phyloP scores from a whole-genome alignment of 2,329 filamentous ascomycete genomes.

The Monilinia fructicola region DNA sequence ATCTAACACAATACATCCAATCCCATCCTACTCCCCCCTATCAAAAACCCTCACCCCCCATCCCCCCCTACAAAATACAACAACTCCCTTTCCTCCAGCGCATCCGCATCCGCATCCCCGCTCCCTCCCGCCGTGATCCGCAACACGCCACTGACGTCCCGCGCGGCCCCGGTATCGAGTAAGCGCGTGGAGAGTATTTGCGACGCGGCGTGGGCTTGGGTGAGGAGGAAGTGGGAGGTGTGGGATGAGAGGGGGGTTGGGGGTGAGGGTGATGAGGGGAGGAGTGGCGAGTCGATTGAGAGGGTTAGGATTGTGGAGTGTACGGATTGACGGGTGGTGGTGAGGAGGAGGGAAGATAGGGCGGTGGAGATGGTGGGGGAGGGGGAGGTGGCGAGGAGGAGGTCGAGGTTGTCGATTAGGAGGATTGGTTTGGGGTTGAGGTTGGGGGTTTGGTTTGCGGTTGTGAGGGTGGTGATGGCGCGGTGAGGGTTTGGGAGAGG shows the following conservation, averaged over 20 bases:
- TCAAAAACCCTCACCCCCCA: slow-evolving; percentile 81
- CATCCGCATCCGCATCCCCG: background rate
- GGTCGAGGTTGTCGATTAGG: slow-evolving; percentile 10
- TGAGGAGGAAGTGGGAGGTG: slow-evolving; percentile 70
- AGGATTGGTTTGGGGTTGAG: slow-evolving; percentile 4
- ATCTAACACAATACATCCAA: too few relatives aligned
- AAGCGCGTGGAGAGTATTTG: slow-evolving; percentile 69
- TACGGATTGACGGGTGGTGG: background rate
- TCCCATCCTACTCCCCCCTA: slow-evolving; percentile 59
- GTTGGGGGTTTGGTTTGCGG: background rate
- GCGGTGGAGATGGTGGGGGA: background rate
- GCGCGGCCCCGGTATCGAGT: slow-evolving; percentile 84
- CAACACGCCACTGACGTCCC: slow-evolving; percentile 86
- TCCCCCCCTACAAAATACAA: slow-evolving; percentile 80
- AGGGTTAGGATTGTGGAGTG: slow-evolving; percentile 66
- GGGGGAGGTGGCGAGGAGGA: slow-evolving; percentile 1
- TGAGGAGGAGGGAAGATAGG: background rate
- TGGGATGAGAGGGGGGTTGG: slow-evolving; percentile 58
- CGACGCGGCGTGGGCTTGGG: slow-evolving; percentile 72
- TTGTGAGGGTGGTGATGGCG: background rate
- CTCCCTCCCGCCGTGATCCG: slow-evolving; percentile 63
- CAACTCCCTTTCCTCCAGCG: slow-evolving; percentile 64
- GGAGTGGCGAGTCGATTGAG: slow-evolving; percentile 71
- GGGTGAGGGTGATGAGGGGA: slow-evolving; percentile 58
- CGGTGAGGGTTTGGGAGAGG: background rate